Conservation (phyloP, 2,329 filamentous ascomycete genomes). For the Orbilia brochopaga region DNA sequence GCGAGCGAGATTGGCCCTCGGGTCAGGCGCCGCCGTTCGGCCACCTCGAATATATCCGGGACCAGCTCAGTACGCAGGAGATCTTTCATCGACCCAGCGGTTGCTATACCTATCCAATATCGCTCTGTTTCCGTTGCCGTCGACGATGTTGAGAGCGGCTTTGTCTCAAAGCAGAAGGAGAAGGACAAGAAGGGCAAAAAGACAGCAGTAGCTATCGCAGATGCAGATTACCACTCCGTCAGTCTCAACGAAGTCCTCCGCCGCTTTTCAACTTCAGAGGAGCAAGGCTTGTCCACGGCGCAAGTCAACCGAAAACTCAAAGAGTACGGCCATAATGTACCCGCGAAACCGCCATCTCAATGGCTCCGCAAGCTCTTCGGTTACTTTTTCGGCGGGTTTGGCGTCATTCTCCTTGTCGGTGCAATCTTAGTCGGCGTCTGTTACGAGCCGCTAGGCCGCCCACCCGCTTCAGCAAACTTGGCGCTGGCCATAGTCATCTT, state of each 20-base stretch:
- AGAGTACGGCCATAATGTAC: slow-evolving; percentile 71
- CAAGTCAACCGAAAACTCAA: slow-evolving; percentile 56
- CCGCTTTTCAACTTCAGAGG: slow-evolving; percentile 33
- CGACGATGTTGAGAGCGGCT: slow-evolving; percentile 29
- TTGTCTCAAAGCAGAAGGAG: slow-evolving; percentile 16
- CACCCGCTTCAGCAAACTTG: slow-evolving; percentile 72
- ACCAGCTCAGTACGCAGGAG: slow-evolving; percentile 31
- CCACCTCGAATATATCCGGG: slow-evolving; percentile 13
- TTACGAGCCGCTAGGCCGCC: slow-evolving; percentile 76
- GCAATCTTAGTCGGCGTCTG: slow-evolving; percentile 75
- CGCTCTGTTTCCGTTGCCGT: slow-evolving; percentile 40
- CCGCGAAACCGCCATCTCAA: slow-evolving; percentile 69
- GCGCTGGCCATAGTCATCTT: slow-evolving; percentile 76
- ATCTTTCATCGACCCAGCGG: slow-evolving; percentile 35
- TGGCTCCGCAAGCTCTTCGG: slow-evolving; percentile 66
- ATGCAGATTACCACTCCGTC: slow-evolving; percentile 42
- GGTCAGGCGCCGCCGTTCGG: slow-evolving; percentile 6
- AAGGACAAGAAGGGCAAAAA: slow-evolving; percentile 43
- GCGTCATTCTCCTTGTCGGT: slow-evolving; percentile 71
- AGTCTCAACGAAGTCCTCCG: slow-evolving; percentile 37
- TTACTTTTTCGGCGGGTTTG: slow-evolving; percentile 81
- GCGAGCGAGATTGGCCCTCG: background rate
- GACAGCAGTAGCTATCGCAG: slow-evolving; percentile 37
- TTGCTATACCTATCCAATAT: slow-evolving; percentile 42
- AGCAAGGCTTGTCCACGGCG: slow-evolving; percentile 38